Evolutionary conservation across 1,139 yeast species (phyloP).

Genomic region (Zhuliangozyma parablackwelliae): DNA sequence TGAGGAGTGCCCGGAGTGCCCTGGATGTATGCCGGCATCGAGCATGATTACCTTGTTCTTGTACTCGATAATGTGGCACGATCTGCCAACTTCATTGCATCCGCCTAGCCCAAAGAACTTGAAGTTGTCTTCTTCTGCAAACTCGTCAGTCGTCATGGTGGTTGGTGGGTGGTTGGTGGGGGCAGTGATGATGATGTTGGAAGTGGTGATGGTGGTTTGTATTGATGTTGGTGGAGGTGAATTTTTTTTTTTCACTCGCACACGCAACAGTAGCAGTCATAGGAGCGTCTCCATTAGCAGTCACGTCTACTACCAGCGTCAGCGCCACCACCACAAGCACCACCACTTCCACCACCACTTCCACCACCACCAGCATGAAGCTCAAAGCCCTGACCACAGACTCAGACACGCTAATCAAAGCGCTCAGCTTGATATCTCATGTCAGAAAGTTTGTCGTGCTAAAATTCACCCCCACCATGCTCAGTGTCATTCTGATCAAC

Average conservation of each 20-base stretch:
- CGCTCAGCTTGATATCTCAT: conserved; percentile 28
- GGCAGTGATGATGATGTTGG: not conserved
- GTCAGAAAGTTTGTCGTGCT: conserved; percentile 31
- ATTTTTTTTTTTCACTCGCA: not conserved
- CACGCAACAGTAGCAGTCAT: not conserved
- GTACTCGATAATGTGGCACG: conserved; percentile 88
- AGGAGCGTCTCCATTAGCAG: no score
- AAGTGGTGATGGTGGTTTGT: not conserved
- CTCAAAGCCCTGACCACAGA: conserved; percentile 29
- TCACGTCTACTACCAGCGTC: not conserved
- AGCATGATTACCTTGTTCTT: conserved; percentile 96
- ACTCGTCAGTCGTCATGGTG: conserved; percentile 9
- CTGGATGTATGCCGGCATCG: conserved; percentile 98
- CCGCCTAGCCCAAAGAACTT: conserved; percentile 96
- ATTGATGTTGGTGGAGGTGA: not conserved
- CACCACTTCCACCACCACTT: no score
- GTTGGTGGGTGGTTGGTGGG: no score
- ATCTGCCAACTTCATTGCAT: conserved; percentile 96
- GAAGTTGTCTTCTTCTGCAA: conserved; percentile 37
- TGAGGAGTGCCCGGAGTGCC: conserved; percentile 82
- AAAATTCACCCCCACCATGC: conserved; percentile 43
- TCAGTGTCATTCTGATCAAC: conserved; percentile 47
- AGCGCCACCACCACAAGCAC: no score
- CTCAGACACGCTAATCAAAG: conserved; percentile 24
- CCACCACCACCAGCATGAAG: conserved; percentile 19